Conservation (phyloP, 2,329 filamentous ascomycete genomes). For the Chrysoporthe puriensis region DNA sequence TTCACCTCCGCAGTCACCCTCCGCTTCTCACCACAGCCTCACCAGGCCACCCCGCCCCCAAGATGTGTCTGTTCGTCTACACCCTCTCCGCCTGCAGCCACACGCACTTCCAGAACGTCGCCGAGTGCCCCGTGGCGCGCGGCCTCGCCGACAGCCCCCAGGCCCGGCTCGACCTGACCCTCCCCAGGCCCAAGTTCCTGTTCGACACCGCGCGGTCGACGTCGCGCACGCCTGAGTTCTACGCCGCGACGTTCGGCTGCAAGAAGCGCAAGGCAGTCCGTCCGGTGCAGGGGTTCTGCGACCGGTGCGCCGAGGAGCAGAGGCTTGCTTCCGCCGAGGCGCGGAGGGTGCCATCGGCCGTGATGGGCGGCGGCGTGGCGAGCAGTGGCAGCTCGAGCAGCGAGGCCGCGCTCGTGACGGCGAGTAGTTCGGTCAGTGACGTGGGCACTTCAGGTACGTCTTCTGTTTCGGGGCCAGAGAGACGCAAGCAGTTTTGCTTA, state of each 20-base stretch:
- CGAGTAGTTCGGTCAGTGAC: slow-evolving; percentile 8
- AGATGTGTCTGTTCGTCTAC: slow-evolving; percentile 41
- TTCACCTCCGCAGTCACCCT: neutral
- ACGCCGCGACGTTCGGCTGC: slow-evolving; percentile 13
- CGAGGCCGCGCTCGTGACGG: slow-evolving; percentile 3
- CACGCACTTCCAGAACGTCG: slow-evolving; percentile 41
- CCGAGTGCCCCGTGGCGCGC: slow-evolving; percentile 35
- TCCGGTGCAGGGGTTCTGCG: slow-evolving; percentile 20
- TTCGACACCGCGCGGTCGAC: slow-evolving; percentile 26
- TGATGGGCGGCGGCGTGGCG: neutral
- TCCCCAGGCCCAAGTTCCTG: slow-evolving; percentile 30
- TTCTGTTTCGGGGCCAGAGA: no score
- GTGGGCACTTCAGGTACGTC: neutral
- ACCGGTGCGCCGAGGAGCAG: neutral
- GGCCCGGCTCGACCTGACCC: slow-evolving; percentile 27
- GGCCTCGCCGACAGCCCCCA: slow-evolving; percentile 31
- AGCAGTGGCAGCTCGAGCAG: slow-evolving; percentile 8
- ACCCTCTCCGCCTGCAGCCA: slow-evolving; percentile 38
- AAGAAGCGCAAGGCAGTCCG: slow-evolving; percentile 23
- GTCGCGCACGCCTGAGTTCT: slow-evolving; percentile 19
- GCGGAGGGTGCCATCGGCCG: neutral
- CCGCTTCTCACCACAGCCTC: neutral
- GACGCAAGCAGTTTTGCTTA: neutral
- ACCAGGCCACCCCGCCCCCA: neutral
- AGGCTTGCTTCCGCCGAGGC: neutral